phyloP scores from a whole-genome alignment of 139 green algal species.

The Closterium sp. region DNA sequence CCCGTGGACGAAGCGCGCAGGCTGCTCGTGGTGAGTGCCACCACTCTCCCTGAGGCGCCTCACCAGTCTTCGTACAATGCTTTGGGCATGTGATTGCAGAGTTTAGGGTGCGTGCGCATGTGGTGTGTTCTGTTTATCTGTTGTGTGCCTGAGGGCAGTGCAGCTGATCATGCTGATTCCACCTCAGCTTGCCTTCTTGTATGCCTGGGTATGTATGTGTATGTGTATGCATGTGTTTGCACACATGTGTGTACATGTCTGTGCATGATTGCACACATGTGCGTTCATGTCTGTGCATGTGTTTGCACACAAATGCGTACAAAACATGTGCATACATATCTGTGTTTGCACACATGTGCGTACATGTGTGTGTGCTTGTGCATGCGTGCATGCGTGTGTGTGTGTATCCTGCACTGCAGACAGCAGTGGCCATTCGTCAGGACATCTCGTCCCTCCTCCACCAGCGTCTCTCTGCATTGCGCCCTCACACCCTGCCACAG shows the following conservation, averaged over 20 bases:
- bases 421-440: neutral
- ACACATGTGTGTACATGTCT: neutral
- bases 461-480: neutral
- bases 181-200: no score
- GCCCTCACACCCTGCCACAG: neutral
- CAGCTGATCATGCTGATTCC: no score
- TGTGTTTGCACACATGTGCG: no score
- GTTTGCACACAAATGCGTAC: no score
- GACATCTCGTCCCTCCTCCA: neutral
- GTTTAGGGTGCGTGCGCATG: no score
- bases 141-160: neutral
- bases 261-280: no score
- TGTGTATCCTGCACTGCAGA: neutral
- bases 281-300: no score
- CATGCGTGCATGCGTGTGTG: neutral
- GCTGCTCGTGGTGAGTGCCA: conserved; percentile 20
- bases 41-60: no score
- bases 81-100: no score
- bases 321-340: no score
- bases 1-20: neutral
- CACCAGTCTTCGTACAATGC: no score
- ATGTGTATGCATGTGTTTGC: neutral
- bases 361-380: no score
- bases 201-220: neutral
- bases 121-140: neutral